Evolutionary conservation across 768 basidiomycete genomes (phyloP), one percentile per base, ranked within the genome.

Genomic region (Russula sp.): DNA sequence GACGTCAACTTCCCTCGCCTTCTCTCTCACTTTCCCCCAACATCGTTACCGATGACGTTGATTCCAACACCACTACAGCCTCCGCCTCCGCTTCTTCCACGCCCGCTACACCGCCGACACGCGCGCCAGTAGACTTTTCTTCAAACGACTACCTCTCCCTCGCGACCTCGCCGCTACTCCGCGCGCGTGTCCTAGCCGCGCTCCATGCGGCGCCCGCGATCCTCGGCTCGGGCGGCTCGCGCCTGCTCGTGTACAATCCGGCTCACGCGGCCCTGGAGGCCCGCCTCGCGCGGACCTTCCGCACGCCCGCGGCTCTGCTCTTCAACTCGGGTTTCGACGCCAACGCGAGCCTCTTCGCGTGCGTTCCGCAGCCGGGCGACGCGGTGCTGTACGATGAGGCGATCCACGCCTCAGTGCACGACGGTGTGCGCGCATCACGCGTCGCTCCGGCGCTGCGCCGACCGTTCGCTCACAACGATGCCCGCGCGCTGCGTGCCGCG

Each of bases 291-390:
- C 67, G 55, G 2, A 88, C 91, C 73, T 92, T 94, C 74, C 68
- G 73, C 16, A 76, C 82, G 6, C 80, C 80, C 40, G 77, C 84
- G 0, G 90, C 89, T 0, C 77, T 97, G 9, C 79, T 97, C 5
- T 94, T 94, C 80, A 94, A 92, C 73, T 93, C 91, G 0, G 94
- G 94, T 0, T 95, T 88, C 72, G 94, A 96, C 73, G 94, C 95
- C 9, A 98, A 98, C 71, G 88, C 87, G 4, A 89, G 87, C 0
- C 84, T 96, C 73, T 96, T 95, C 76, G 79, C 90, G 0, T 82
- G 83, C 50, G 74, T 97, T 0, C 94, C 94, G 0, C 91, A 91
- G 62, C 72, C 78, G 0, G 85, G 85, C 11, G 95, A 98, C 71
- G 81, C 82, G 50, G 74, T 97, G 48, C 75, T 97, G 14, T 87